phyloP scores from a whole-genome alignment of 441 rosid species.

The Croton setiger region DNA sequence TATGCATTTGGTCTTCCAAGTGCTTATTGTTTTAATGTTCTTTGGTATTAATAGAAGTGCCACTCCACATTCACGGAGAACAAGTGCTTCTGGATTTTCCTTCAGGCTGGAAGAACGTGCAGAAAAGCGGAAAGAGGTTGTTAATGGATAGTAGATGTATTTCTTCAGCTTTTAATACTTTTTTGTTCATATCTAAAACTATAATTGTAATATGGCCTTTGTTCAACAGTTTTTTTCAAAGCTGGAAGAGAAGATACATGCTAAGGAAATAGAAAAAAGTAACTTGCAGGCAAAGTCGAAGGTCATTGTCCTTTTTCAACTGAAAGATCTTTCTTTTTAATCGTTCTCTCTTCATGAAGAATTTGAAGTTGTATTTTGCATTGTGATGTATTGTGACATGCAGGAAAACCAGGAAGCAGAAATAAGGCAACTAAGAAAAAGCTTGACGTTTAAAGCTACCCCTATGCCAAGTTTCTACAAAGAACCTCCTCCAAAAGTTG shows the following conservation, averaged over 20 bases:
- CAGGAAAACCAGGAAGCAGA: slow-evolving; percentile 98
- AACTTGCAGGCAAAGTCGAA: slow-evolving; percentile 82
- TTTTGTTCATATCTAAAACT: background rate
- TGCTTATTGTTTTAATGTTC: background rate
- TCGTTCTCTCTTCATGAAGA: background rate
- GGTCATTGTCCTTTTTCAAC: slow-evolving; percentile 33
- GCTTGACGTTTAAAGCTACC: slow-evolving; percentile 88
- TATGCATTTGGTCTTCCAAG: slow-evolving; percentile 6
- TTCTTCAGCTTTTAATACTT: background rate
- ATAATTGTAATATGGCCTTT: background rate
- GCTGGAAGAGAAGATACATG: slow-evolving; percentile 91
- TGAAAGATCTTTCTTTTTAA: background rate
- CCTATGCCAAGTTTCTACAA: slow-evolving; percentile 98
- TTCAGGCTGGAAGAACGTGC: slow-evolving; percentile 92
- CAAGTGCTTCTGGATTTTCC: slow-evolving; percentile 75
- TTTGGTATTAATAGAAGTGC: slow-evolving; percentile 41
- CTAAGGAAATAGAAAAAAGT: slow-evolving; percentile 72
- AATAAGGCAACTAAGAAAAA: slow-evolving; percentile 82
- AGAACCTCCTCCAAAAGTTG: slow-evolving; percentile 87
- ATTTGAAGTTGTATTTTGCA: slow-evolving; percentile 7
- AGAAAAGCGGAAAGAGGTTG: slow-evolving; percentile 93
- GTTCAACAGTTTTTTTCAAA: slow-evolving; percentile 71
- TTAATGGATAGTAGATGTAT: background rate
- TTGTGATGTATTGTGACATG: slow-evolving; percentile 1
- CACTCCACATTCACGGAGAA: slow-evolving; percentile 50